Evolutionary conservation across 2,329 filamentous ascomycete genomes (phyloP).

Genomic region (Cladophialophora bantiana): DNA sequence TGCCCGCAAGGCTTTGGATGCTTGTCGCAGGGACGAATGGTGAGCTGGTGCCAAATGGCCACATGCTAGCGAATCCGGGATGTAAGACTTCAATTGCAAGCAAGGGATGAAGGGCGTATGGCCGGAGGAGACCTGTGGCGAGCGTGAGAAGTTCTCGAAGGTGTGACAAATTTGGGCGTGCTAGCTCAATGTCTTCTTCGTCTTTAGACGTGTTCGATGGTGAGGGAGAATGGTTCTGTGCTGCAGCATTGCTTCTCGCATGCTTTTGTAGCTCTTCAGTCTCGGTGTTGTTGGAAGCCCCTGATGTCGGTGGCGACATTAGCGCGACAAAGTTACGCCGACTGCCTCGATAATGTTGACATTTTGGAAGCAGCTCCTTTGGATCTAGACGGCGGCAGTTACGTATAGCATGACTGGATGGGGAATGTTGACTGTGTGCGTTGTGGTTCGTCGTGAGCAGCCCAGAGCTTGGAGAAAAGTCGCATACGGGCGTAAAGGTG

Average conservation of each 20-base stretch:
- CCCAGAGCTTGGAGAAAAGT: background rate
- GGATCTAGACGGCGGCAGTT: background rate
- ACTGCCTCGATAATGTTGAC: conserved; percentile 10
- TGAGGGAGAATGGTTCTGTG: background rate
- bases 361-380: conserved; percentile 4
- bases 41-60: conserved; percentile 29
- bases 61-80: conserved; percentile 35
- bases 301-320: background rate
- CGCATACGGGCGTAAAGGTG: conserved; percentile 1
- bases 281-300: background rate
- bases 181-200: background rate
- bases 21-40: conserved; percentile 49
- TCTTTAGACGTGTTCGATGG: background rate
- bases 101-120: conserved; percentile 36
- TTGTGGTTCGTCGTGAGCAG: background rate
- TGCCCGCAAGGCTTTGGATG: conserved; percentile 51
- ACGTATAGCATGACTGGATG: background rate
- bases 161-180: background rate
- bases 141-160: conserved; percentile 31
- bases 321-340: conserved; percentile 7
- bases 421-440: background rate
- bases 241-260: background rate
- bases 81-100: conserved; percentile 32
- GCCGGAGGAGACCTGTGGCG: conserved; percentile 28
- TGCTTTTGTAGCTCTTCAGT: conserved; percentile 3